A percentile compares a stretch with the other conserved stretches of the same genome.
Evolutionary conservation across 75 land plant species (phyloP).

Genomic region (Larix kaempferi): DNA sequence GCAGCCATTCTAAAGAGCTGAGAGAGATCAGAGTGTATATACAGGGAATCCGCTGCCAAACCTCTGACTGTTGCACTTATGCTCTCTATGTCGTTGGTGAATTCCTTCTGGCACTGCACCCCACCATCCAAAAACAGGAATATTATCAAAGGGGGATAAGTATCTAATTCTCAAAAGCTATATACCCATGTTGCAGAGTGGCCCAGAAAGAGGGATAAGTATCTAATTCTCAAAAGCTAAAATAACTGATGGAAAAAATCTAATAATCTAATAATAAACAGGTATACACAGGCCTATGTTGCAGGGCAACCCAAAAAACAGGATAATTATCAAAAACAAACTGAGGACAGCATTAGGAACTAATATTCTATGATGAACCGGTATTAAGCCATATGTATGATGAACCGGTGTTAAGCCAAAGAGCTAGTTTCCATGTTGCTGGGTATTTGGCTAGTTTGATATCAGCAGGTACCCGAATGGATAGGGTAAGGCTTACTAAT

Average conservation of each 20-base stretch:
- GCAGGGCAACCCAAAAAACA: background rate
- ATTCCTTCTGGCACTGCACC: constrained; percentile 64
- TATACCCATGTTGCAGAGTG: background rate
- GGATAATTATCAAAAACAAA: background rate
- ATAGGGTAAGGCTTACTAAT: too few relatives aligned
- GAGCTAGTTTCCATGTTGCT: too few relatives aligned
- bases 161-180: background rate
- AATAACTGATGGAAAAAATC: too few relatives aligned
- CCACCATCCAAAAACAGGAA: background rate
- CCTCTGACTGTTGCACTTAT: constrained; percentile 40
- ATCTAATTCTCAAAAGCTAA: background rate
- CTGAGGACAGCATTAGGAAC: too few relatives aligned
- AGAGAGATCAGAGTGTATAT: constrained; percentile 64
- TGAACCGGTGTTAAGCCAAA: too few relatives aligned
- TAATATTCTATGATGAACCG: too few relatives aligned
- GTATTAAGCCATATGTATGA: too few relatives aligned
- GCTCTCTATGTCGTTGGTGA: constrained; percentile 57
- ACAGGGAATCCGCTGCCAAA: constrained; percentile 32
- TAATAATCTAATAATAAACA: too few relatives aligned
- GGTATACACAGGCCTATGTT: background rate
- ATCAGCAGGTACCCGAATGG: too few relatives aligned
- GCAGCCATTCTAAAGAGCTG: constrained; percentile 63
- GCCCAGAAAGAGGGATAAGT: background rate
- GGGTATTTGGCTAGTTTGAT: too few relatives aligned
- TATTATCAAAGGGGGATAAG: background rate